A percentile compares a stretch with the other conserved stretches of the same genome.
Evolutionary conservation across 2,329 filamentous ascomycete genomes (phyloP).

Genomic region (Colletotrichum lupini): DNA sequence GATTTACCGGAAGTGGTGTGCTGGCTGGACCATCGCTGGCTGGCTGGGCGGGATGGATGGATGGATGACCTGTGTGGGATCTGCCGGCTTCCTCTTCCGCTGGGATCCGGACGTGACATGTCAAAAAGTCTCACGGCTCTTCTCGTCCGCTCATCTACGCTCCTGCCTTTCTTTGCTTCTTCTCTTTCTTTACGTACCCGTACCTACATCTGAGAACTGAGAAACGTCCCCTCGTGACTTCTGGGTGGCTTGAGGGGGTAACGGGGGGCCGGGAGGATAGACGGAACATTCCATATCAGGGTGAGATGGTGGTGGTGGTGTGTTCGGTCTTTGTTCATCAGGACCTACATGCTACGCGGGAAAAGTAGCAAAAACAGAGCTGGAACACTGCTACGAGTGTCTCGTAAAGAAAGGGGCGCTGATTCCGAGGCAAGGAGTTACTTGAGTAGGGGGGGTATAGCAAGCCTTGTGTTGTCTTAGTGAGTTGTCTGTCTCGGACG

Average conservation of each 20-base stretch:
- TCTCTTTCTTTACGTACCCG: not conserved
- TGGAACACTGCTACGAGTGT: not conserved
- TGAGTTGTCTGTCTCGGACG: conserved; percentile 17
- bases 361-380: not conserved
- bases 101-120: not conserved
- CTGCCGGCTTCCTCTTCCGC: conserved; percentile 6
- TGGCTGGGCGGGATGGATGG: not conserved
- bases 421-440: not conserved
- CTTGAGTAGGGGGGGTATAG: not conserved
- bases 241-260: not conserved
- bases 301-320: not conserved
- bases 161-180: not conserved
- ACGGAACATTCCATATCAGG: not conserved
- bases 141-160: not conserved
- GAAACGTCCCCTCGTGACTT: conserved; percentile 9
- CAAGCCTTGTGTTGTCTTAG: not conserved
- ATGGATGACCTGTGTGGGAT: not conserved
- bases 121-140: not conserved
- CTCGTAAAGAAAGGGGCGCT: not conserved
- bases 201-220: not conserved
- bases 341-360: not conserved
- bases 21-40: not conserved
- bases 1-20: not conserved
- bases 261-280: conserved; percentile 1
- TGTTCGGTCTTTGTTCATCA: not conserved